Percentiles rank a stretch among this genome's conserved stretches.
Conservation (phyloP, 257 asterid genomes). For the Thymus mandschuricus region DNA sequence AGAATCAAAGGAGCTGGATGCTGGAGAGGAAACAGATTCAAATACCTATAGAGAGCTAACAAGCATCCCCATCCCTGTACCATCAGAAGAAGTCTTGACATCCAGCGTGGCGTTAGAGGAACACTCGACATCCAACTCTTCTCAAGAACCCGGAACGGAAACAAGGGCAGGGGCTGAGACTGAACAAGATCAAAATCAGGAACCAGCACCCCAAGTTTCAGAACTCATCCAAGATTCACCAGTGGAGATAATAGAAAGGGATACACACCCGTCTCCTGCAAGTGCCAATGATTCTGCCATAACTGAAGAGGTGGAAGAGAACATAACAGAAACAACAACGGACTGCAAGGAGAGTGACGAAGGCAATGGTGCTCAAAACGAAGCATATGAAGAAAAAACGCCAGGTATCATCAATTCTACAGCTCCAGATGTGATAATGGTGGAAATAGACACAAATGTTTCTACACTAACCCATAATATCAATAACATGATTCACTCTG, state of each 20-base stretch:
- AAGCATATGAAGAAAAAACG: constrained; percentile 35
- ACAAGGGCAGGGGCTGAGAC: constrained; percentile 20
- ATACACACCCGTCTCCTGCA: constrained; percentile 9
- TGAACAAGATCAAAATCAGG: constrained; percentile 34
- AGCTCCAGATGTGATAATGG: constrained; percentile 38
- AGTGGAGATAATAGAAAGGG: constrained; percentile 21
- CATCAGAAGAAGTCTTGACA: constrained; percentile 19
- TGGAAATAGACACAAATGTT: constrained; percentile 21
- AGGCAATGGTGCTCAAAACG: constrained; percentile 35
- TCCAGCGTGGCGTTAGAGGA: constrained; percentile 28
- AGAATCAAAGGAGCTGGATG: constrained; percentile 25
- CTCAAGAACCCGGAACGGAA: constrained; percentile 28
- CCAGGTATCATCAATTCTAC: constrained; percentile 11
- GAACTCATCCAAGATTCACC: constrained; percentile 26
- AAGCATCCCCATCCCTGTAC: constrained; percentile 25
- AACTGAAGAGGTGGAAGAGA: constrained; percentile 29
- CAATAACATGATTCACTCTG: too few relatives aligned
- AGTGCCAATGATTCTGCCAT: constrained; percentile 33
- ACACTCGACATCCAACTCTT: constrained; percentile 25
- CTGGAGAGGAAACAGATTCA: constrained; percentile 23
- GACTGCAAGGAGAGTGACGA: constrained; percentile 33
- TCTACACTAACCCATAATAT: too few relatives aligned
- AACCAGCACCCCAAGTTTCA: constrained; percentile 22
- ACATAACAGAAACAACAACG: constrained; percentile 14
- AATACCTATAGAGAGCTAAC: constrained; percentile 18